Base-by-base conservation (phyloP, 805 yeast genomes). In the Priceomyces melissophilus region DNA sequence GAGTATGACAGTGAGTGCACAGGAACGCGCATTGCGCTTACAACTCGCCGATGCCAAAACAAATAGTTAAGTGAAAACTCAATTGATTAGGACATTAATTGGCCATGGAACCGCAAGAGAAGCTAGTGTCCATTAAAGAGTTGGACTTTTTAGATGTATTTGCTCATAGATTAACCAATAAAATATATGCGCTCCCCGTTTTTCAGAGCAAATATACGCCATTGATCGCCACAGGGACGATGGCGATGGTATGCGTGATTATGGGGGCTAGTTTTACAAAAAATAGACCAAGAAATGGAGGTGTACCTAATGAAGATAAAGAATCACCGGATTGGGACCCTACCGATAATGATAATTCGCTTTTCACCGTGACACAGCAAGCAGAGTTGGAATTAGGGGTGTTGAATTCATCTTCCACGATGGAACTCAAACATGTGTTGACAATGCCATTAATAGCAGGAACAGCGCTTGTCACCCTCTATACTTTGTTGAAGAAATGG, bases 371-470 rank as follows among this genome's bases (percentile, higher is more conserved):
- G 12, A 11, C 44, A 20, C 30, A 33, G 9, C 31, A 38, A 15
- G 25, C n/a, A 2, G 41, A 43, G 11, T 32, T 43, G 4, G 44
- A 40, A 15, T 20, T 32, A 17, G 25, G 25, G 25, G 8, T 20
- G 7, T 17, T 30, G 17, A 30, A 39, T 10, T 36, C 37, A 14
- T 15, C 14, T 20, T 26, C 32, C 20, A 23, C 20, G 12, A 25
- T 52, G 7, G 52, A 48, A 5, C 12, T 45, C 10, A 38, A 32
- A 37, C 63, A 55, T 35, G 81, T 74, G 0, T 30, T 67, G 4
- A 12, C 58, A 3, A 49, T 76, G 53, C 84, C 84, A 0, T 41
- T 79, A 4, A 10, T 68, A 5, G 74, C 76, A 4, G 72, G 73
- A 6, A 38, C 47, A 13, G 52, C 49, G n/a, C 56, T 79, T 31